phyloP scores from a whole-genome alignment of 2,329 filamentous ascomycete species.

The Juglanconis oblonga region DNA sequence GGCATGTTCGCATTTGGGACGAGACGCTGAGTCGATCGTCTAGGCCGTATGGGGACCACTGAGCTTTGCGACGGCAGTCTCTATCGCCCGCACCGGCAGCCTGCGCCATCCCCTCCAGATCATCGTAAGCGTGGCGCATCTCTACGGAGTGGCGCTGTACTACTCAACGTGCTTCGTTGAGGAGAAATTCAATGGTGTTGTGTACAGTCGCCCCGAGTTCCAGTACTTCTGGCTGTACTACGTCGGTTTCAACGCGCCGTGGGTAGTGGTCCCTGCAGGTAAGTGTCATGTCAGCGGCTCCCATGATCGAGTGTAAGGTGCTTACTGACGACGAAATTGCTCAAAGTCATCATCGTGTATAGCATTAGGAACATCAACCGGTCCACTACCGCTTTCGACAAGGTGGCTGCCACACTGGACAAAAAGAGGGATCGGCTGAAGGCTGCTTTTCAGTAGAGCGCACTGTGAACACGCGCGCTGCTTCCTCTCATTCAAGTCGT shows the following conservation, averaged over 20 bases:
- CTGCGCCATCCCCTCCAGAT: slow-evolving; percentile 51
- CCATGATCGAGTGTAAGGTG: not conserved
- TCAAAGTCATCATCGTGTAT: slow-evolving; percentile 4
- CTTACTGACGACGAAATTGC: not conserved
- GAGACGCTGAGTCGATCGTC: not conserved
- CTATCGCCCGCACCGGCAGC: slow-evolving; percentile 41
- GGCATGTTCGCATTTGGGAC: not conserved
- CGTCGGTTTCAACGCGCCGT: slow-evolving; percentile 58
- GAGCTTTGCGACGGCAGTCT: slow-evolving; percentile 45
- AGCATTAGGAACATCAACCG: slow-evolving; percentile 10
- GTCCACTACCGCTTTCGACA: slow-evolving; percentile 10
- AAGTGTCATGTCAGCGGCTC: slow-evolving; percentile 27
- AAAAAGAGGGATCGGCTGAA: slow-evolving; percentile 2
- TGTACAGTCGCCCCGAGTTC: slow-evolving; percentile 56
- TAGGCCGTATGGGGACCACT: slow-evolving; percentile 59
- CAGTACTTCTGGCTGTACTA: slow-evolving; percentile 65
- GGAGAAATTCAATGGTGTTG: slow-evolving; percentile 39
- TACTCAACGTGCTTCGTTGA: slow-evolving; percentile 56
- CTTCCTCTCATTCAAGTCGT: no score
- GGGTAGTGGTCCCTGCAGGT: slow-evolving; percentile 56
- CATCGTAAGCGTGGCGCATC: slow-evolving; percentile 49
- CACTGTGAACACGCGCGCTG: no score
- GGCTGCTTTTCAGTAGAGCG: slow-evolving; percentile 1
- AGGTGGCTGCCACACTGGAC: slow-evolving; percentile 9
- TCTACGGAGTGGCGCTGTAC: slow-evolving; percentile 63